Percentiles rank a stretch among this genome's conserved stretches.
phyloP scores from a whole-genome alignment of 31 red algal species.

The Endocladia muricata region DNA sequence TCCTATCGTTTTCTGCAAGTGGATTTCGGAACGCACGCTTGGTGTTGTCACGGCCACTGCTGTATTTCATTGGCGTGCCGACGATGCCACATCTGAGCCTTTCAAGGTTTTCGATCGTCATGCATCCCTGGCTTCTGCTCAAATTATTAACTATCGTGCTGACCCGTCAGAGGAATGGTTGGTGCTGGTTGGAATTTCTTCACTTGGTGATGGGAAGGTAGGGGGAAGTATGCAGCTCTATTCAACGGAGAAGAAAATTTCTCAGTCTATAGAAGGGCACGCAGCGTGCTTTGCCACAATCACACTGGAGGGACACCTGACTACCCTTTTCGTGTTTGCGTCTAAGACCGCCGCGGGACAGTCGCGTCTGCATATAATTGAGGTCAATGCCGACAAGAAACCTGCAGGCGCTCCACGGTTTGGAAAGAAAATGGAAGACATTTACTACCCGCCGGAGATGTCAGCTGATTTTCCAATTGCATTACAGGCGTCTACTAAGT shows the following conservation, averaged over 20 bases:
- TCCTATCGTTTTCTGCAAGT: slow-evolving; percentile 92
- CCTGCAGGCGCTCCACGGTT: slow-evolving; percentile 92
- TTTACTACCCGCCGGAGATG: slow-evolving; percentile 92
- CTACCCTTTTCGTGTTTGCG: slow-evolving; percentile 92
- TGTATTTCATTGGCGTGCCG: slow-evolving; percentile 89
- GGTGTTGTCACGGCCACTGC: slow-evolving; percentile 87
- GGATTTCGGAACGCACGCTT: slow-evolving; percentile 79
- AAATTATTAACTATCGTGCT: slow-evolving; percentile 94
- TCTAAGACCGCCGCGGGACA: slow-evolving; percentile 78
- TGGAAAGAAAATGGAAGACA: slow-evolving; percentile 83
- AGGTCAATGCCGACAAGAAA: slow-evolving; percentile 94
- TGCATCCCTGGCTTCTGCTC: slow-evolving; percentile 64
- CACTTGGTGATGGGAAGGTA: slow-evolving; percentile 69
- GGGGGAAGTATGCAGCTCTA: slow-evolving; percentile 93
- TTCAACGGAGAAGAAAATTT: slow-evolving; percentile 88
- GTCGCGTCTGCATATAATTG: slow-evolving; percentile 91
- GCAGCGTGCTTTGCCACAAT: slow-evolving; percentile 88
- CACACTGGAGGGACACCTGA: slow-evolving; percentile 70
- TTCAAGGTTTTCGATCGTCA: slow-evolving; percentile 96
- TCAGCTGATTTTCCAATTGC: slow-evolving; percentile 88
- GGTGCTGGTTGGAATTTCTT: slow-evolving; percentile 86
- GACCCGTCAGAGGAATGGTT: slow-evolving; percentile 88
- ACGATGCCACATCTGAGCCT: slow-evolving; percentile 77
- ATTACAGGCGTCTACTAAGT: slow-evolving; percentile 83
- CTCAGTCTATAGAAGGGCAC: slow-evolving; percentile 96